A percentile compares a stretch with the other conserved stretches of the same genome.
Conservation (phyloP, 2,329 filamentous ascomycete genomes). For the Hymenoscyphus occultus region DNA sequence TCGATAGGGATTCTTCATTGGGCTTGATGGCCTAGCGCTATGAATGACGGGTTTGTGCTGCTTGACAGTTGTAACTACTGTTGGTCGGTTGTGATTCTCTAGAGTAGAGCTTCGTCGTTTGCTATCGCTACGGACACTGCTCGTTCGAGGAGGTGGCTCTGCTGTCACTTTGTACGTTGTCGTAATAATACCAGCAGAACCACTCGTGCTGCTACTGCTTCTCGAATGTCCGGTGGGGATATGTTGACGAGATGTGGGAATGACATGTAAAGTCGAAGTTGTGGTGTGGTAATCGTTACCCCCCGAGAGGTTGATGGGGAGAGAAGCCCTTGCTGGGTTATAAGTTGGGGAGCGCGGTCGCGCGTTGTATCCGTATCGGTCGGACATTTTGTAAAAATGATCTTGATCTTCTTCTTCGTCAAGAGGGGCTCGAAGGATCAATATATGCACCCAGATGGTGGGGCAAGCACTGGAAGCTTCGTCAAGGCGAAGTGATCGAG, state of each 20-base stretch:
- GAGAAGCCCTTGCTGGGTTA: conserved; percentile 52
- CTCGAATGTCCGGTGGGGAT: conserved; percentile 35
- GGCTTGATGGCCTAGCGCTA: conserved; percentile 43
- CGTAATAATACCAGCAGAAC: conserved; percentile 40
- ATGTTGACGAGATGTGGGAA: conserved; percentile 42
- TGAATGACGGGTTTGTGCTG: conserved; percentile 32
- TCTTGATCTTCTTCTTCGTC: background rate
- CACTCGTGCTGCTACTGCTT: conserved; percentile 37
- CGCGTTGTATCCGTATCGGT: conserved; percentile 45
- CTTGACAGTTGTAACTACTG: conserved; percentile 54
- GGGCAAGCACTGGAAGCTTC: conserved; percentile 16
- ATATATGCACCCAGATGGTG: conserved; percentile 6
- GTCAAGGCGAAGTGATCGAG: conserved; percentile 9
- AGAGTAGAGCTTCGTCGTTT: conserved; percentile 48
- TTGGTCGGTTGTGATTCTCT: conserved; percentile 49
- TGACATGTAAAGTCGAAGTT: conserved; percentile 40
- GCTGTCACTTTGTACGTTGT: conserved; percentile 56
- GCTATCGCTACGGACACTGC: conserved; percentile 46
- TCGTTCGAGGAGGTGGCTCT: conserved; percentile 48
- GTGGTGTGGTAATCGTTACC: conserved; percentile 39
- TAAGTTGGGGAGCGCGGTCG: conserved; percentile 45
- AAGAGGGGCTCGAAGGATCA: background rate
- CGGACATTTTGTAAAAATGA: conserved; percentile 42
- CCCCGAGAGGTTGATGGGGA: conserved; percentile 46
- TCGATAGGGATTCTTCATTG: conserved; percentile 51